Evolutionary conservation across 2,329 filamentous ascomycete genomes (phyloP).

Genomic region (Pseudocercospora eumusae): DNA sequence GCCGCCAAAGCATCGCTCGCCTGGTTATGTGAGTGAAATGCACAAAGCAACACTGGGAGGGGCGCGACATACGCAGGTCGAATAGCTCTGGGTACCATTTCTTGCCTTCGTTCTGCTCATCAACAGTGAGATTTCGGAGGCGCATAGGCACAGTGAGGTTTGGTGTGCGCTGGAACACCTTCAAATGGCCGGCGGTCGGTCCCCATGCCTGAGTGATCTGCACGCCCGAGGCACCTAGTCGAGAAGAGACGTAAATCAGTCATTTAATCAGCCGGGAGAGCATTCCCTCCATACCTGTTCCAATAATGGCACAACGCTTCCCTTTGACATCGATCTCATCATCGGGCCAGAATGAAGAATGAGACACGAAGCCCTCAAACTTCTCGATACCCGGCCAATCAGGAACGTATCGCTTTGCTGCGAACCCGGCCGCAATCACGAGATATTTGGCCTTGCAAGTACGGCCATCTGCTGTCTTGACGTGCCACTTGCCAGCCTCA

Average conservation of each 20-base stretch:
- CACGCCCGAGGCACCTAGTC: conserved; percentile 45
- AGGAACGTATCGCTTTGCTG: conserved; percentile 44
- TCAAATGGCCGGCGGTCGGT: conserved; percentile 22
- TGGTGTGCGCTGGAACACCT: conserved; percentile 27
- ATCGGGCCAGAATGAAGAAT: conserved; percentile 46
- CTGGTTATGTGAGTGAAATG: not conserved
- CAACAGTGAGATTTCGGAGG: conserved; percentile 54
- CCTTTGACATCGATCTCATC: conserved; percentile 28
- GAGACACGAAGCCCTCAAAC: conserved; percentile 45
- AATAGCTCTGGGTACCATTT: conserved; percentile 53
- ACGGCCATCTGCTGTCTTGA: conserved; percentile 56
- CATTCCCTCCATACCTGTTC: conserved; percentile 20
- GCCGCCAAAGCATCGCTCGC: conserved; percentile 57
- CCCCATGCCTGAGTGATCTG: conserved; percentile 38
- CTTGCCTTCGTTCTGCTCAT: conserved; percentile 54
- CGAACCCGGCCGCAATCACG: conserved; percentile 54
- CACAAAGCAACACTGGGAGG: conserved; percentile 29
- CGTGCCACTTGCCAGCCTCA: conserved; percentile 50
- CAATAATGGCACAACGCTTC: conserved; percentile 47
- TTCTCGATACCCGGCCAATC: conserved; percentile 40
- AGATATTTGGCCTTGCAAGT: conserved; percentile 55
- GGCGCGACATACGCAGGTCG: conserved; percentile 34
- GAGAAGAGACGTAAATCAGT: conserved; percentile 15
- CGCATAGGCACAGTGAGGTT: conserved; percentile 39
- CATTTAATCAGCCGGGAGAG: not conserved